Evolutionary conservation across 2,329 filamentous ascomycete genomes (phyloP), one percentile per base, ranked within the genome.

Genomic region (Paraphaeosphaeria minitans): DNA sequence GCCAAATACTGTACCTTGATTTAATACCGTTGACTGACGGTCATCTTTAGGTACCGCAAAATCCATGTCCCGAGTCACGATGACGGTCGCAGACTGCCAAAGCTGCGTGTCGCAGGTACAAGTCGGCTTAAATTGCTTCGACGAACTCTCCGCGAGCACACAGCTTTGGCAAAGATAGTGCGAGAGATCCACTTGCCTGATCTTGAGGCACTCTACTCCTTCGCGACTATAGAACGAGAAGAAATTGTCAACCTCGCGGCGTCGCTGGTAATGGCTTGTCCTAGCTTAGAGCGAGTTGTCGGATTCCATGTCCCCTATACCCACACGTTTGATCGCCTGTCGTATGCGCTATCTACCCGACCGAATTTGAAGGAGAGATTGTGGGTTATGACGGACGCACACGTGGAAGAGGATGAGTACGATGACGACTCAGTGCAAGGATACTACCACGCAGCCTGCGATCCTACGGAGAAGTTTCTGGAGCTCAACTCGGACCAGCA

Each of bases 261-360:
- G 6, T 85, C 84, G 0, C 75, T 87, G 39, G 82, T 87, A 33
- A 85, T 85, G 80, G 80, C 81, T 2, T 87, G 84, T 64, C 84
- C 85, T 8, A 84, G 83, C 59, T 71, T 87, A 22, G 83, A 87
- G 70, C 78, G 79, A 27, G 71, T 87, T 8, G 68, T 81, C 33
- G 85, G 85, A 6, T 81, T 86, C 56, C 78, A 81, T 50, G 74
- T 83, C n/a, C 78, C 82, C 2, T 85, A 83, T 63, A 77, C 79
- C 41, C 82, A 84, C 57, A 76, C 81, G 35, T 85, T 83, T 60
- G 82, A 86, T 65, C 81, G 83, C 21, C 69, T 85, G 21, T 84
- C 80, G 12, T 79, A 86, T 66, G 84, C 85, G 2, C 67, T 87
- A 21, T 85, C 85, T 0, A 85, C 82, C 6, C 77, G 84, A 42